Percentiles rank a stretch among this genome's conserved stretches.
Evolutionary conservation across 768 basidiomycete genomes (phyloP).

Genomic region (Suillus paluster): DNA sequence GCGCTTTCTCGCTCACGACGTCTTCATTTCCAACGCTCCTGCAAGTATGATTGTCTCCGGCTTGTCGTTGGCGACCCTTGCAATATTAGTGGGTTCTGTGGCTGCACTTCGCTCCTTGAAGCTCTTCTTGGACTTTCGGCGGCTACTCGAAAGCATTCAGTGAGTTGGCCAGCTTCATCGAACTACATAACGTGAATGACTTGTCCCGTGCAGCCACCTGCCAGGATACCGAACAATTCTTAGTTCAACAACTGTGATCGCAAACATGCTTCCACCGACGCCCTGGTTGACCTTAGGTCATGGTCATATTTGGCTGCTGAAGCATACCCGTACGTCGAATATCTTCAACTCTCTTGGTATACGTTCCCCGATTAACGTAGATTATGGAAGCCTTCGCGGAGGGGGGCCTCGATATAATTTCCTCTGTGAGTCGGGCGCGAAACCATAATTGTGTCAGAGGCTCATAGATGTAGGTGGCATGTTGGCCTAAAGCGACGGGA

Average conservation of each 20-base stretch:
- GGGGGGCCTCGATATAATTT: slow-evolving; percentile 42
- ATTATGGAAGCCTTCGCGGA: slow-evolving; percentile 31
- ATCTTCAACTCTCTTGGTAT: not conserved
- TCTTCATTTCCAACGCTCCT: not conserved
- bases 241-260: not conserved
- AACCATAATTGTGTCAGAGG: not conserved
- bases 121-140: slow-evolving; percentile 9
- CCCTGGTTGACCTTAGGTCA: slow-evolving; percentile 9
- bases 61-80: slow-evolving; percentile 9
- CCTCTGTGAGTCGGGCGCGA: slow-evolving; percentile 34
- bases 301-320: slow-evolving; percentile 10
- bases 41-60: slow-evolving; percentile 8
- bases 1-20: not conserved
- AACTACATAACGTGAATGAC: not conserved
- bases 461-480: slow-evolving; percentile 6
- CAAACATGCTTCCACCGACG: slow-evolving; percentile 1
- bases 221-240: slow-evolving; percentile 13
- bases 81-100: slow-evolving; percentile 8
- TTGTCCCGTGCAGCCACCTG: slow-evolving; percentile 2
- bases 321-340: slow-evolving; percentile 9
- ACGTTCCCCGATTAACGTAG: not conserved
- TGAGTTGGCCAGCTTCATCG: slow-evolving; percentile 2
- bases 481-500: slow-evolving; percentile 15
- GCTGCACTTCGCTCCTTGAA: slow-evolving; percentile 4
- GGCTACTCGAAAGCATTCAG: slow-evolving; percentile 10